phyloP scores from a whole-genome alignment of 164 flowering plant species.

The Santalum album region DNA sequence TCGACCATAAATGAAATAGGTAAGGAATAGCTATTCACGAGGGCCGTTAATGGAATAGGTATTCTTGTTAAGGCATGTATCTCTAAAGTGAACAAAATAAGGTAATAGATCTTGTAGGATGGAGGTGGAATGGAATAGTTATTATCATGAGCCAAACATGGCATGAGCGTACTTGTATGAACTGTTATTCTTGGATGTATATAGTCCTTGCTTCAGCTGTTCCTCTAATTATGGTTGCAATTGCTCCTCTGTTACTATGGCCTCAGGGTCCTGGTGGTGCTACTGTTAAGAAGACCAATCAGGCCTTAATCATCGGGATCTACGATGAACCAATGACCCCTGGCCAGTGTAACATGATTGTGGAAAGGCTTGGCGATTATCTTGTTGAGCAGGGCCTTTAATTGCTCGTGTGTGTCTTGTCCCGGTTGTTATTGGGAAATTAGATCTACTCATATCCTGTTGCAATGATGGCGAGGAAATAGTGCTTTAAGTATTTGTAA shows the following conservation, averaged over 20 bases:
- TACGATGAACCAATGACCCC: constrained; percentile 60
- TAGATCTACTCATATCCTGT: constrained; percentile 3
- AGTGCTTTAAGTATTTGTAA: constrained; percentile 7
- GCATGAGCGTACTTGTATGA: too few species aligned
- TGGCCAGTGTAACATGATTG: constrained; percentile 64
- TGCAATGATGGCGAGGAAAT: constrained; percentile 7
- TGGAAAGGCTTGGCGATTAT: constrained; percentile 64
- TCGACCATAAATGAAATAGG: too few species aligned
- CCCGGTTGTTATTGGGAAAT: neutral
- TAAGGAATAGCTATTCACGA: too few species aligned
- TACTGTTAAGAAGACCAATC: constrained; percentile 40
- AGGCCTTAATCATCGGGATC: constrained; percentile 45
- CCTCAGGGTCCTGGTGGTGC: constrained; percentile 52
- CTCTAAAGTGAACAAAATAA: too few species aligned
- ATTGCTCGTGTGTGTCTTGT: constrained; percentile 1
- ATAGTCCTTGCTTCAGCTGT: too few species aligned
- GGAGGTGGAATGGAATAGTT: too few species aligned
- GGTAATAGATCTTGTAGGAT: too few species aligned
- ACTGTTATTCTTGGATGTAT: too few species aligned
- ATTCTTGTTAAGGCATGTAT: too few species aligned
- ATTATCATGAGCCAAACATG: too few species aligned
- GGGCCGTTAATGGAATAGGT: too few species aligned
- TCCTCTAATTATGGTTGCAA: neutral
- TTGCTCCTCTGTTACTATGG: neutral
- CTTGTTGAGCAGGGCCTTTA: constrained; percentile 52